Percentiles rank a stretch among this genome's conserved stretches.
Evolutionary conservation across 1,139 yeast genomes (phyloP).

Genomic region (Blastobotrys capitulatus): DNA sequence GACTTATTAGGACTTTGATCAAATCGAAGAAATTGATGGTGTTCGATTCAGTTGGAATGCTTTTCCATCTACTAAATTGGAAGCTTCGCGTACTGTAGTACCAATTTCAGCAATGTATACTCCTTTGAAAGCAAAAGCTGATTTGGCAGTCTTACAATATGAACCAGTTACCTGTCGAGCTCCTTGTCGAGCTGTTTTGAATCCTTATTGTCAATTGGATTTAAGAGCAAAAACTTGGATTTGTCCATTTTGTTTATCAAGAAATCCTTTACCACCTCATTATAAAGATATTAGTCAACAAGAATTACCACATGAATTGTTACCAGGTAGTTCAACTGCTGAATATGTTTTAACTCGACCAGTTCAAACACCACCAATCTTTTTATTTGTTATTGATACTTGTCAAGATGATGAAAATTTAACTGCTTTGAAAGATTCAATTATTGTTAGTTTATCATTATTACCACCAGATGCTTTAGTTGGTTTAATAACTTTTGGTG

Average conservation of each 20-base stretch:
- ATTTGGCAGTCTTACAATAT: constrained; percentile 74
- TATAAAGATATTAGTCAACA: constrained; percentile 81
- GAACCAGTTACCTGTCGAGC: constrained; percentile 87
- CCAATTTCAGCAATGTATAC: constrained; percentile 95
- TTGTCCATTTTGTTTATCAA: constrained; percentile 77
- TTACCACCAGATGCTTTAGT: constrained; percentile 92
- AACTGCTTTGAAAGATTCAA: constrained; percentile 80
- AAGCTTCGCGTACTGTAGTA: constrained; percentile 86
- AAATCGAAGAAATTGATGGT: constrained; percentile 83
- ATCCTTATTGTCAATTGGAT: constrained; percentile 81
- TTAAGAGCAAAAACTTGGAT: constrained; percentile 79
- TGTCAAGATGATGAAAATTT: constrained; percentile 94
- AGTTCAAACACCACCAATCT: constrained; percentile 87
- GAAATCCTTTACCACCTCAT: constrained; percentile 87
- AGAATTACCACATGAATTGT: constrained; percentile 81
- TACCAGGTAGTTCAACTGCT: constrained; percentile 72
- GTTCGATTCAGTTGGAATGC: constrained; percentile 88
- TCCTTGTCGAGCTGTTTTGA: constrained; percentile 78
- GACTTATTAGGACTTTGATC: constrained; percentile 60
- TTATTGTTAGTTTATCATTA: constrained; percentile 72
- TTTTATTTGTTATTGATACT: constrained; percentile 82
- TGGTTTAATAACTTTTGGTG: constrained; percentile 90
- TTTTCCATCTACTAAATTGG: constrained; percentile 83
- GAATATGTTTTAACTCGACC: constrained; percentile 90
- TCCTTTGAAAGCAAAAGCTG: constrained; percentile 77